A percentile compares a stretch with the other conserved stretches of the same genome.
Conservation (phyloP, 495 filamentous ascomycete species). For the Lasiosphaeria hispida region DNA sequence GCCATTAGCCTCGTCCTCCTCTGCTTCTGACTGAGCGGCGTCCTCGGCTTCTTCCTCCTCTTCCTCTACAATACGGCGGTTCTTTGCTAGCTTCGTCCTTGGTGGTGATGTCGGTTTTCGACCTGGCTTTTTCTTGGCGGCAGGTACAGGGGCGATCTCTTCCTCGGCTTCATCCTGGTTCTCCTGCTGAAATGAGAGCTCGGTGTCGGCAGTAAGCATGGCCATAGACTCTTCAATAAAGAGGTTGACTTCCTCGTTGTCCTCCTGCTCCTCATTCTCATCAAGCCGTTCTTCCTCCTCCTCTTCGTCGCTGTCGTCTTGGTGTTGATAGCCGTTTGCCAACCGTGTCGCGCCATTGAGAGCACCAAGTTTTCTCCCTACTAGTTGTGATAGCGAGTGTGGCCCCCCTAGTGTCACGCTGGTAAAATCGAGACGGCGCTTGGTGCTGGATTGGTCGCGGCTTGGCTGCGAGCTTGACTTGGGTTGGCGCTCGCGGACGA, state of each 20-base stretch:
- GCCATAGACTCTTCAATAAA: slow-evolving; percentile 38
- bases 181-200: slow-evolving; percentile 25
- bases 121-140: slow-evolving; percentile 24
- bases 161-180: slow-evolving; percentile 23
- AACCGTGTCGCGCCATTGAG: not conserved
- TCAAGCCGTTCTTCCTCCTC: slow-evolving; percentile 24
- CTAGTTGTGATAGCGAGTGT: slow-evolving; percentile 26
- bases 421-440: slow-evolving; percentile 44
- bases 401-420: slow-evolving; percentile 20
- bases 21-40: slow-evolving; percentile 4
- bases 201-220: slow-evolving; percentile 30
- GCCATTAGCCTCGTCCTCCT: slow-evolving; percentile 9
- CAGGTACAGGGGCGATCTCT: slow-evolving; percentile 9
- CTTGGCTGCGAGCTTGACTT: slow-evolving; percentile 21
- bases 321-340: slow-evolving; percentile 13
- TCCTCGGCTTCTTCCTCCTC: slow-evolving; percentile 11
- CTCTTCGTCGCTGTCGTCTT: slow-evolving; percentile 9
- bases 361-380: slow-evolving; percentile 1
- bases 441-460: slow-evolving; percentile 7
- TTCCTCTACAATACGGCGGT: not conserved
- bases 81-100: not conserved
- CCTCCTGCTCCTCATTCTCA: slow-evolving; percentile 25
- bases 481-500: slow-evolving; percentile 25
- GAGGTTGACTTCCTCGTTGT: slow-evolving; percentile 20
- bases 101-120: slow-evolving; percentile 12